phyloP scores from a whole-genome alignment of 106 monocot species.

The Allium sativum region DNA sequence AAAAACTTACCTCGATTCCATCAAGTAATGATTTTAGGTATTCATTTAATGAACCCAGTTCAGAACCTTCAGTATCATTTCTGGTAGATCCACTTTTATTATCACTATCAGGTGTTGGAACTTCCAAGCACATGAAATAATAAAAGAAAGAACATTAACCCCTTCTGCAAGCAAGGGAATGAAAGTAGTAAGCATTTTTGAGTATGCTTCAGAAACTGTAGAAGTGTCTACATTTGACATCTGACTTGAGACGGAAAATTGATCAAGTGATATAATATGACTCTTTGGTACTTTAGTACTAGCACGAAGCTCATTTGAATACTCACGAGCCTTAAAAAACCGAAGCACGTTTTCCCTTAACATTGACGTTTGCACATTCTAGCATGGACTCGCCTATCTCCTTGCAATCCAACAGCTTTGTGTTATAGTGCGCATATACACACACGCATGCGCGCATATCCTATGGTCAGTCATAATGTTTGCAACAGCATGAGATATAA shows the following conservation, averaged over 20 bases:
- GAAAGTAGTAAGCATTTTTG: conserved; percentile 86
- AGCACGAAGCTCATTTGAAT: conserved; percentile 93
- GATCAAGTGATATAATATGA: conserved; percentile 57
- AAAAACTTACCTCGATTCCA: conserved; percentile 68
- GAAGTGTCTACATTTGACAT: conserved; percentile 53
- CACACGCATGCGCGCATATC: too few species aligned
- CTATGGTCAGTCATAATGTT: too few species aligned
- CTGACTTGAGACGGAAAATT: conserved; percentile 31
- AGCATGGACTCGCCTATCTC: too few species aligned
- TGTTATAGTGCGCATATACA: too few species aligned
- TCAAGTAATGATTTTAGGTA: conserved; percentile 82
- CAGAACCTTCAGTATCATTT: conserved; percentile 36
- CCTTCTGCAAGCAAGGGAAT: conserved; percentile 96
- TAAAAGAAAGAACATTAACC: conserved; percentile 85
- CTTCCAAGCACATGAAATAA: conserved; percentile 99
- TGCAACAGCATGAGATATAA: too few species aligned
- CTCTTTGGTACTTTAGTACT: conserved; percentile 59
- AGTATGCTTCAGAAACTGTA: conserved; percentile 77
- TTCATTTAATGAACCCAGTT: conserved; percentile 64
- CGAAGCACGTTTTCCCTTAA: conserved; percentile 43
- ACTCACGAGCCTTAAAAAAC: conserved; percentile 66
- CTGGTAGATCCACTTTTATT: conserved; percentile 21
- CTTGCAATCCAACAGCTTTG: too few species aligned
- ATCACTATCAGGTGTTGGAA: conserved; percentile 29
- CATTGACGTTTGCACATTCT: too few species aligned